phyloP scores from a whole-genome alignment of 306 rosid species.

The Inga leiocalycina region DNA sequence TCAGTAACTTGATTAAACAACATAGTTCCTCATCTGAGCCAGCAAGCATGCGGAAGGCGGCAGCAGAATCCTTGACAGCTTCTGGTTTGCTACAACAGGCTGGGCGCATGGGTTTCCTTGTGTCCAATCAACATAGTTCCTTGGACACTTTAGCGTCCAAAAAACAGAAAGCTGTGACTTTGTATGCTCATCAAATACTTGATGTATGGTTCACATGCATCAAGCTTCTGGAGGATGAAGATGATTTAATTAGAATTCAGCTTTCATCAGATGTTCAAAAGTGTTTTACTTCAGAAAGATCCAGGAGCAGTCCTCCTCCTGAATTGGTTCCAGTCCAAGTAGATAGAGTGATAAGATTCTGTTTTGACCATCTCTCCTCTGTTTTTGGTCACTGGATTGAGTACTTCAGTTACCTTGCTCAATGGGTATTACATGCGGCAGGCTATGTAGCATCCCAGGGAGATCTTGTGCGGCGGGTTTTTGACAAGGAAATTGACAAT shows the following conservation, averaged over 20 bases:
- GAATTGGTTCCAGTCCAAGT: constrained; percentile 77
- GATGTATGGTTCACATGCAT: constrained; percentile 86
- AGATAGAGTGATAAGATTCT: constrained; percentile 76
- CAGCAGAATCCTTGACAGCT: constrained; percentile 79
- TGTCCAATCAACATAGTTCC: constrained; percentile 45
- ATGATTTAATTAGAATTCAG: constrained; percentile 67
- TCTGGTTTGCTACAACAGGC: constrained; percentile 92
- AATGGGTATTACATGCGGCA: constrained; percentile 59
- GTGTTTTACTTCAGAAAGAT: constrained; percentile 56
- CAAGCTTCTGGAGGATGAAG: constrained; percentile 93
- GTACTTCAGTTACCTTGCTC: constrained; percentile 67
- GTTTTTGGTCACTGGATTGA: constrained; percentile 83
- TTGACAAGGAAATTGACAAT: constrained; percentile 96
- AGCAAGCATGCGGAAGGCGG: constrained; percentile 75
- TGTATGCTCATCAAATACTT: constrained; percentile 67
- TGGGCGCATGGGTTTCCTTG: constrained; percentile 47
- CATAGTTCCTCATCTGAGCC: constrained; percentile 74
- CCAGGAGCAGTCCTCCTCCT: constrained; percentile 36
- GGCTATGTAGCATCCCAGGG: constrained; percentile 49
- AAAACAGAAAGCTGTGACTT: constrained; percentile 55
- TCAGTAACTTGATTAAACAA: constrained; percentile 55
- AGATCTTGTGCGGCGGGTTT: constrained; percentile 87
- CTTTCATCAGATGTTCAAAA: constrained; percentile 73
- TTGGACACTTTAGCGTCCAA: constrained; percentile 39
- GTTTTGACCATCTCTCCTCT: constrained; percentile 83